phyloP scores from a whole-genome alignment of 1,139 yeast genomes.

The Suhomyces maxii region DNA sequence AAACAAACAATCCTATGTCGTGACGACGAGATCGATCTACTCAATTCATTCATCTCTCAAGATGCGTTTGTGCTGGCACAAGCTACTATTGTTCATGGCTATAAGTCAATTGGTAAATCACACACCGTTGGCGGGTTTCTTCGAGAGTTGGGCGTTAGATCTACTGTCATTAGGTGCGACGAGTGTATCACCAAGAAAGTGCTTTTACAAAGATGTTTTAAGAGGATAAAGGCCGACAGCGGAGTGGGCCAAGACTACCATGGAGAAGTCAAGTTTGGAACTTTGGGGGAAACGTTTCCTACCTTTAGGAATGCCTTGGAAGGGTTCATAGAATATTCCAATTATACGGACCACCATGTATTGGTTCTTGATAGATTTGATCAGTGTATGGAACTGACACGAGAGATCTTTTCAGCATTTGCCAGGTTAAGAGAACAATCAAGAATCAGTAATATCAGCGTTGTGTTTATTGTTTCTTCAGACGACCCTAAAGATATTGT shows the following conservation, averaged over 20 bases:
- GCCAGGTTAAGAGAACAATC: slow-evolving; percentile 47
- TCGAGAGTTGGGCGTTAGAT: slow-evolving; percentile 21
- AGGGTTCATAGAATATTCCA: slow-evolving; percentile 32
- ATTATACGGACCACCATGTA: slow-evolving; percentile 45
- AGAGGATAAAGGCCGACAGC: slow-evolving; percentile 30
- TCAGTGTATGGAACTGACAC: slow-evolving; percentile 50
- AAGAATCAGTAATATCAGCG: slow-evolving; percentile 28
- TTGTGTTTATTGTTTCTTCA: slow-evolving; percentile 36
- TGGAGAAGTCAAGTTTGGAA: slow-evolving; percentile 10
- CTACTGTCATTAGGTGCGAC: slow-evolving; percentile 37
- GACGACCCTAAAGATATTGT: slow-evolving; percentile 50
- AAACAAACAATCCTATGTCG: slow-evolving; percentile 17
- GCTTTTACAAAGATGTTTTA: slow-evolving; percentile 39
- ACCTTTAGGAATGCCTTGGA: slow-evolving; percentile 45
- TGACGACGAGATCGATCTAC: slow-evolving; percentile 29
- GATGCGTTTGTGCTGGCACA: slow-evolving; percentile 26
- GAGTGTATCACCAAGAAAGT: slow-evolving; percentile 41
- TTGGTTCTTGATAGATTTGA: slow-evolving; percentile 62
- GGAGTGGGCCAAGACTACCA: slow-evolving; percentile 15
- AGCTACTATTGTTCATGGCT: slow-evolving; percentile 40
- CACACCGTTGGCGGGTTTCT: slow-evolving; percentile 30
- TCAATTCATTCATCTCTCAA: slow-evolving; percentile 27
- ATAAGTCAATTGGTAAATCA: slow-evolving; percentile 43
- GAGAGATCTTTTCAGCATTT: slow-evolving; percentile 48
- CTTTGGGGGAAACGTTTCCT: slow-evolving; percentile 46